phyloP scores from a whole-genome alignment of 2,329 filamentous ascomycete genomes.

The Pseudogymnoascus sp. region DNA sequence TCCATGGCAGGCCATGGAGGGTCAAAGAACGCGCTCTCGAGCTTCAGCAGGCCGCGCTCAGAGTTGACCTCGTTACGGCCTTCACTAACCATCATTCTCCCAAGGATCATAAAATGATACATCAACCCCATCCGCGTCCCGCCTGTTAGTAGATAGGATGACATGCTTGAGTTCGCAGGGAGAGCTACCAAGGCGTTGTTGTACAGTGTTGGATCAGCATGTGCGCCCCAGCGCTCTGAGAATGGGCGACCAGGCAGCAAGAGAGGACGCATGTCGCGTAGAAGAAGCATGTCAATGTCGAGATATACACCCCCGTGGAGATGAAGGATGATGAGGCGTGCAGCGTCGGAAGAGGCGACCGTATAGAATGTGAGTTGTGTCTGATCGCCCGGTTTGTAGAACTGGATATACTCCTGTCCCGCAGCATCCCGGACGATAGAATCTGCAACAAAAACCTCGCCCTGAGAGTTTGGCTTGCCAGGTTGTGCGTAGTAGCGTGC shows the following conservation, averaged over 20 bases:
- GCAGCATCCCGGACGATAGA: background rate
- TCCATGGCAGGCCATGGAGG: background rate
- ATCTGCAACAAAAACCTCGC: slow-evolving; percentile 6
- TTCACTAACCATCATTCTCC: slow-evolving; percentile 2
- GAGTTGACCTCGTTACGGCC: background rate
- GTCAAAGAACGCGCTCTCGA: slow-evolving; percentile 5
- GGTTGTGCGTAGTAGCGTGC: background rate
- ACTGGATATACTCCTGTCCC: background rate
- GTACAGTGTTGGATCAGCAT: background rate
- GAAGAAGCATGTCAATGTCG: background rate
- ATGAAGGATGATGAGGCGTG: slow-evolving; percentile 5
- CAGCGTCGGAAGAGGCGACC: background rate
- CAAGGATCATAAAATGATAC: background rate
- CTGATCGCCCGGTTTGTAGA: background rate
- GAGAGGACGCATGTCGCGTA: slow-evolving; percentile 3
- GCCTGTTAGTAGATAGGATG: background rate
- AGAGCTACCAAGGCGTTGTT: background rate
- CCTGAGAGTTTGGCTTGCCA: background rate
- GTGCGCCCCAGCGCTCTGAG: slow-evolving; percentile 1
- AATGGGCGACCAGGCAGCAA: background rate
- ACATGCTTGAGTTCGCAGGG: background rate
- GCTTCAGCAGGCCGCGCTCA: background rate
- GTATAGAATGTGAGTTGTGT: slow-evolving; percentile 1
- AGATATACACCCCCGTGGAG: background rate
- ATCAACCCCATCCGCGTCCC: background rate